These are phyloP conservation scores for Poronia punctata DNA, from an alignment of 495 filamentous ascomycete genomes.

Conservation along the genomic window DNA sequence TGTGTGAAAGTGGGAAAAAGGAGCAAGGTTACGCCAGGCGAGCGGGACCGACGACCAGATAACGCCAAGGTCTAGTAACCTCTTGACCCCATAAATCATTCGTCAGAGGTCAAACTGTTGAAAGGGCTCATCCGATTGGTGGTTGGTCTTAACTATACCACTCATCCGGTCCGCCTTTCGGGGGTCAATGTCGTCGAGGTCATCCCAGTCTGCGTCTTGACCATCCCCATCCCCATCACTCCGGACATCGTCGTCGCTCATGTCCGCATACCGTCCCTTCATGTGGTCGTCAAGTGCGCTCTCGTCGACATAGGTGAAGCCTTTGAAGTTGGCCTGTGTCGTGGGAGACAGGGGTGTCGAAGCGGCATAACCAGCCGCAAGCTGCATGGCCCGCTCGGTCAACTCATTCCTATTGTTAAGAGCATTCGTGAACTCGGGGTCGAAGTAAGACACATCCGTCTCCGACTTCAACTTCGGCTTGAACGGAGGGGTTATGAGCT, in stretches of 20 bases:
- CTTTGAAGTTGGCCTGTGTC: conserved; percentile 96
- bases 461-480: conserved; percentile 94
- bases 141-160: conserved; percentile 59
- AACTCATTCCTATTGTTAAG: conserved; percentile 75
- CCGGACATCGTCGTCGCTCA: conserved; percentile 50
- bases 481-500: conserved; percentile 93
- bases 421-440: conserved; percentile 96
- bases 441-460: conserved; percentile 94
- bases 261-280: conserved; percentile 59
- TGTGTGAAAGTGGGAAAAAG: background rate
- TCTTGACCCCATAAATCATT: too few relatives aligned
- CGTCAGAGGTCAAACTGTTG: conserved; percentile 58
- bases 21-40: background rate
- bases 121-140: conserved; percentile 64
- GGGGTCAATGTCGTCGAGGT: conserved; percentile 35
- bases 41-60: conserved; percentile 5
- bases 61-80: too few relatives aligned
- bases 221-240: conserved; percentile 32
- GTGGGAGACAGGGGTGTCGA: conserved; percentile 88
- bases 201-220: conserved; percentile 44
- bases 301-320: conserved; percentile 97
- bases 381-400: conserved; percentile 80
- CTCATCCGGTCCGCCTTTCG: conserved; percentile 59
- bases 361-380: conserved; percentile 66
- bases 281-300: conserved; percentile 91